phyloP scores from a whole-genome alignment of 441 rosid species.

The Gossypium schwendimanii region DNA sequence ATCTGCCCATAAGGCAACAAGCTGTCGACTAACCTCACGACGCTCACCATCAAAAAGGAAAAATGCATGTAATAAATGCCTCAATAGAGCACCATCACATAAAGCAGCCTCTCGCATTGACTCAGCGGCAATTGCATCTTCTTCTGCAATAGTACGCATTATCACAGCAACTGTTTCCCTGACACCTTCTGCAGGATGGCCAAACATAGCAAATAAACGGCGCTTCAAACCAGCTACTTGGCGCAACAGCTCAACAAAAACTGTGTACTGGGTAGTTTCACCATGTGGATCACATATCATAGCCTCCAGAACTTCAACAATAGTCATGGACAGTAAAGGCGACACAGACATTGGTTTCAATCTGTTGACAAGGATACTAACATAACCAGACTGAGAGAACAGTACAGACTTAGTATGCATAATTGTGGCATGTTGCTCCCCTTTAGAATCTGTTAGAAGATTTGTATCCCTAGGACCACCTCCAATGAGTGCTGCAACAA shows the following conservation, averaged over 20 bases:
- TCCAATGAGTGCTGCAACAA: conserved; percentile 82
- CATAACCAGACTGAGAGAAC: conserved; percentile 73
- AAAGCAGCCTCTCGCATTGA: conserved; percentile 99
- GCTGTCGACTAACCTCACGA: conserved; percentile 94
- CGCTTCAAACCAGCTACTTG: conserved; percentile 96
- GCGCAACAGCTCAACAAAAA: conserved; percentile 94
- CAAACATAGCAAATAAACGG: conserved; percentile 91
- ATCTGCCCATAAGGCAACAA: conserved; percentile 99
- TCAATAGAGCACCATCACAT: conserved; percentile 94
- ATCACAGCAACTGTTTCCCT: conserved; percentile 96
- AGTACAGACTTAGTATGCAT: conserved; percentile 96
- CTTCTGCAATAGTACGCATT: conserved; percentile 99
- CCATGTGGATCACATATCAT: conserved; percentile 99
- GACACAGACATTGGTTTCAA: conserved; percentile 94
- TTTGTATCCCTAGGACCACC: conserved; percentile 70
- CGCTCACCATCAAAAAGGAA: conserved; percentile 88
- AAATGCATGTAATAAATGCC: conserved; percentile 94
- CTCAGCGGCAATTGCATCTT: conserved; percentile 99
- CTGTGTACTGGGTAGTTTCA: conserved; percentile 90
- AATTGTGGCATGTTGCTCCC: conserved; percentile 90
- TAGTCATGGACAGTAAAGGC: conserved; percentile 89
- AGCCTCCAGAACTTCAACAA: conserved; percentile 97
- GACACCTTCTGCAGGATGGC: conserved; percentile 97
- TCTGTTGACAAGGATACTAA: conserved; percentile 75
- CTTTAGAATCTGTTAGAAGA: conserved; percentile 59